Percentiles rank a stretch among this genome's conserved stretches.
Conservation (phyloP, 2,329 filamentous ascomycete genomes). For the Tympanopsis confertula region DNA sequence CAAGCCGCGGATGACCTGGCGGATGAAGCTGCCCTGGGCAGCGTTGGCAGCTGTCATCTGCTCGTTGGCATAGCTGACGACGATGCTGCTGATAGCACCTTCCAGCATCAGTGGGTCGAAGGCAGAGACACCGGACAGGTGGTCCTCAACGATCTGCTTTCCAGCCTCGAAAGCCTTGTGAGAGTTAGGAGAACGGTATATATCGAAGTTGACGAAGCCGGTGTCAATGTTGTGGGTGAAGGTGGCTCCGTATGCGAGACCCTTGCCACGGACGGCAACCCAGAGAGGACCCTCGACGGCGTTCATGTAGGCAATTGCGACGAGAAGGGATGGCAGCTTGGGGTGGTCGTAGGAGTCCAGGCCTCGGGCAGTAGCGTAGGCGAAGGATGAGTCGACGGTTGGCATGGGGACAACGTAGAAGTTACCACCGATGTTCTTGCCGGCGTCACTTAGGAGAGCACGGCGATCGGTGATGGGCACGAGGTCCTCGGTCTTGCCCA, state of each 20-base stretch:
- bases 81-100: constrained; percentile 80
- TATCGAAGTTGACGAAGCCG: constrained; percentile 70
- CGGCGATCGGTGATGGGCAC: constrained; percentile 60
- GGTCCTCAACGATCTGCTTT: constrained; percentile 61
- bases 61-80: constrained; percentile 76
- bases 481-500: constrained; percentile 42
- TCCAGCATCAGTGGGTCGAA: constrained; percentile 79
- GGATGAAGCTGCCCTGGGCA: constrained; percentile 72
- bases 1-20: constrained; percentile 67
- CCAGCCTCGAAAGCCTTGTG: constrained; percentile 75
- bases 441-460: constrained; percentile 64
- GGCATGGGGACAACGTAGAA: constrained; percentile 80
- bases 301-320: constrained; percentile 83
- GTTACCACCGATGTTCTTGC: constrained; percentile 62
- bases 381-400: constrained; percentile 84
- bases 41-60: constrained; percentile 76
- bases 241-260: constrained; percentile 78
- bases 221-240: constrained; percentile 70
- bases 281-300: constrained; percentile 89
- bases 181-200: constrained; percentile 83
- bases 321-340: constrained; percentile 69
- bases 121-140: constrained; percentile 57
- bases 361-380: constrained; percentile 63
- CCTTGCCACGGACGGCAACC: constrained; percentile 84
- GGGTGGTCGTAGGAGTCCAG: constrained; percentile 67